phyloP scores from a whole-genome alignment of 2,329 filamentous ascomycete genomes.

The Colletotrichum incanum region DNA sequence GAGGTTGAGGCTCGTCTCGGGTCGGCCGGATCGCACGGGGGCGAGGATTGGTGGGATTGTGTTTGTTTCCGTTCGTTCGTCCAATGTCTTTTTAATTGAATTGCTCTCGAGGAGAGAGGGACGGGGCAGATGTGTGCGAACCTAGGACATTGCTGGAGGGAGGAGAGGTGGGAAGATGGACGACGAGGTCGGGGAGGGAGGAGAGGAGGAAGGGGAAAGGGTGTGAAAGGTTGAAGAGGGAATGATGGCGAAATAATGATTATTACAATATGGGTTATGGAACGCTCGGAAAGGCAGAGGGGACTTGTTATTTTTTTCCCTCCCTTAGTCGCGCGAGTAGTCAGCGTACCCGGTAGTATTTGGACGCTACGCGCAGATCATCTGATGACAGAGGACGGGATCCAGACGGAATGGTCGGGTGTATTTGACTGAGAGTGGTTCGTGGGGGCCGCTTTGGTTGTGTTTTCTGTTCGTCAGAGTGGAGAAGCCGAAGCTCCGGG shows the following conservation, averaged over 20 bases:
- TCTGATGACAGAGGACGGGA: slow-evolving; percentile 10
- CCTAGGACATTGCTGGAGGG: slow-evolving; percentile 25
- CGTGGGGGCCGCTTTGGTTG: no score
- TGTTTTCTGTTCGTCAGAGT: slow-evolving; percentile 17
- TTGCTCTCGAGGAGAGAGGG: slow-evolving; percentile 7
- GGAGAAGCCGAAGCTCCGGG: slow-evolving; percentile 41
- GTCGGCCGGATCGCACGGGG: slow-evolving; percentile 17
- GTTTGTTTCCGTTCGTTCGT: slow-evolving; percentile 2
- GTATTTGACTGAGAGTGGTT: not conserved
- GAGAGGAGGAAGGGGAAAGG: not conserved
- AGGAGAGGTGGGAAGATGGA: not conserved
- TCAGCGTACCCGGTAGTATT: slow-evolving; percentile 13
- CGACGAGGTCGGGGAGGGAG: not conserved
- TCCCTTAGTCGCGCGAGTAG: slow-evolving; percentile 1
- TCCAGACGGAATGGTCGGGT: slow-evolving; percentile 34
- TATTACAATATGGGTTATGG: slow-evolving; percentile 5
- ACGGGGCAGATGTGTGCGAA: not conserved
- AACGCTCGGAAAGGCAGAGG: slow-evolving; percentile 34
- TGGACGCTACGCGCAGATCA: slow-evolving; percentile 24
- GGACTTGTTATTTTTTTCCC: not conserved
- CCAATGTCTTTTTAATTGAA: slow-evolving; percentile 5
- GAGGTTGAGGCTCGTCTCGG: not conserved
- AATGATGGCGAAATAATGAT: slow-evolving; percentile 17
- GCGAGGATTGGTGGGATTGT: not conserved
- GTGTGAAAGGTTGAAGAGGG: no score